These are phyloP conservation scores for Tylopilus subfusipes DNA, from an alignment of 768 basidiomycete species.

Conservation along the genomic window DNA sequence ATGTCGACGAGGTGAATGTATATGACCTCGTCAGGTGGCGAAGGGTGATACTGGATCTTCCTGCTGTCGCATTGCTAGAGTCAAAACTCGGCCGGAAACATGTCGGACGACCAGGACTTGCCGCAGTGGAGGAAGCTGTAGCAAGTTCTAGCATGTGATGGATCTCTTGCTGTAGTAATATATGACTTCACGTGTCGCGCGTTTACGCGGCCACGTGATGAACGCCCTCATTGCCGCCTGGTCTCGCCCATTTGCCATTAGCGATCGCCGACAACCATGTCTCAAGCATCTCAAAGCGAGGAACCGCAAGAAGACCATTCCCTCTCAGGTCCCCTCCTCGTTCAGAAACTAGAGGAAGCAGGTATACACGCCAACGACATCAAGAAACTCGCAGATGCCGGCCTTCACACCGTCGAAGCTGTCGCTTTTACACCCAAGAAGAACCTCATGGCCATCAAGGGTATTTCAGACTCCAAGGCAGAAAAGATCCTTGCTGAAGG, in stretches of 20 bases:
- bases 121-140: constrained; percentile 6
- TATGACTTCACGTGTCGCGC: constrained; percentile 1
- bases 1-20: constrained; percentile 65
- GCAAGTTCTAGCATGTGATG: not conserved
- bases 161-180: not conserved
- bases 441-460: constrained; percentile 83
- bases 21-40: constrained; percentile 85
- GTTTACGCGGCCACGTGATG: constrained; percentile 31
- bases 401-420: constrained; percentile 89
- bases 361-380: constrained; percentile 89
- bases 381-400: constrained; percentile 92
- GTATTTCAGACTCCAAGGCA: constrained; percentile 95
- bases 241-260: not conserved
- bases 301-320: constrained; percentile 51
- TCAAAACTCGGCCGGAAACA: constrained; percentile 48
- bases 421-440: constrained; percentile 98
- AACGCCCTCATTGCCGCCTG: constrained; percentile 17
- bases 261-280: constrained; percentile 18
- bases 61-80: constrained; percentile 79
- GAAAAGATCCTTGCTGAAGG: constrained; percentile 95
- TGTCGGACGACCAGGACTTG: constrained; percentile 1
- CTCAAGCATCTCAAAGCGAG: constrained; percentile 51
- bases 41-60: constrained; percentile 74
- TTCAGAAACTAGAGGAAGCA: constrained; percentile 80
- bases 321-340: constrained; percentile 77